Base-by-base conservation (phyloP, 192 early-diverging fungal species). In the Backusella luteola region DNA sequence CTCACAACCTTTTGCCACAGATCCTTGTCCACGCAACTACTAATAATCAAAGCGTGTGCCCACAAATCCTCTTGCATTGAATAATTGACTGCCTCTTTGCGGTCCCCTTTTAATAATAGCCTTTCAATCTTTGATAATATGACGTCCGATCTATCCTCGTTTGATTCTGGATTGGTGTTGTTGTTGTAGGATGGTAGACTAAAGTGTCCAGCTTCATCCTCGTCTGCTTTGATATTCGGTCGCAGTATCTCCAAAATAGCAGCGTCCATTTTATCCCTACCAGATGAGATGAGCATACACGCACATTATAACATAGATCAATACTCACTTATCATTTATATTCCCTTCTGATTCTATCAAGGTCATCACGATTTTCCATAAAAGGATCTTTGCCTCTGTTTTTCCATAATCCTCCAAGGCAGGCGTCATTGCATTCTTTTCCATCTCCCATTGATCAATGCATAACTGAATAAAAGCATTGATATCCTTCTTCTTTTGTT, bases 1-100 rank as follows among this genome's bases (percentile, higher is more conserved):
- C 83, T 84, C 52, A 97, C 89, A 1, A 95, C 94, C 9, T 93
- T 89, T 66, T 90, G 88, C 90, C 96, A 98, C 0, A 89, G 82
- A 34, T 93, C 91, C 76, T 94, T 92, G 75, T 93, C 92, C 5
- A 96, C 91, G 74, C 94, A 92, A 76, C 93, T 96, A 34, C 94
- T 90, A 77, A 99, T 91, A 15, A 97, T 89, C 15, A 98, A 86
- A 5, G 96, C 97, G 79, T 98, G 94, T 0, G 92, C 81, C 97
- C 97, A 99, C 38, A 96, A 71, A 69, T 84, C 72, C 68, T 79
- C 77, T 76, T 77, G 76, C 63, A 88, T 83, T 5, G 83, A 78
- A 49, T 83, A 79, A 21, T 78, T 80, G 75, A 89, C 81, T 72
- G 93, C 88, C 23, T 78, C 80, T 29, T 85, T 49, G 71, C 87